Evolutionary conservation across 805 yeast genomes (phyloP), one percentile per base, ranked within the genome.

Genomic region (Cyberlindnera xishuangbannaensis): DNA sequence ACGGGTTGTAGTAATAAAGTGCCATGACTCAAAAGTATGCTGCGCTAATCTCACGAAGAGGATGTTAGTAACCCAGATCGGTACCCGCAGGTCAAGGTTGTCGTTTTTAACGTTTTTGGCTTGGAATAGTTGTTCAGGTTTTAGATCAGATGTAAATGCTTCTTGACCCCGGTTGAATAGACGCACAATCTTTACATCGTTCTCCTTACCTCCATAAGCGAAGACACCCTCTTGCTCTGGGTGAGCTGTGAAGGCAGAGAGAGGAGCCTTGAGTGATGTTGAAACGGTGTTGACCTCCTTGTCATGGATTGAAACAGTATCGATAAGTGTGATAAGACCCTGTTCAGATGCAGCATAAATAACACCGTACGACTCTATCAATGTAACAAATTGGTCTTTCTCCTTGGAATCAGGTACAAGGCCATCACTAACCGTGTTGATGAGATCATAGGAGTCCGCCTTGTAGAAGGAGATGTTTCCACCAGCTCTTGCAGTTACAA

Each of bases 131-230:
- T 55, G 44, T 15, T 56, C 50, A 40, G 58, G 46, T 28, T 51
- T 34, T 15, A 45, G 15, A 6, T 55, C 48, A 4, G 49, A 25
- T n/a, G n/a, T n/a, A 14, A 57, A 55, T n/a, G 55, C 33, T 2
- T 38, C 31, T 4, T 37, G 22, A 7, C 14, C 25, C 6, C 28
- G 15, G 4, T 27, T 17, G 18, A 41, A 35, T 11, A 37, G 31
- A 18, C 41, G 38, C 8, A 71, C 54, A 15, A 79, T 58, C 32
- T 71, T 72, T 5, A 83, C 59, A 53, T 84, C 88, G 39, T 76
- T 76, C 47, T 87, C 94, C 50, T 84, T 75, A 18, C 97, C 98
- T 22, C 97, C 97, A 48, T 65, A 73, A 1, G 92, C 95, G 56
- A 83, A 75, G 2, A 77, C 55, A 15, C 73, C 71, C 7, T 55